Base-by-base conservation (phyloP, 2,329 filamentous ascomycete species). In the Claviceps pazoutovae region DNA sequence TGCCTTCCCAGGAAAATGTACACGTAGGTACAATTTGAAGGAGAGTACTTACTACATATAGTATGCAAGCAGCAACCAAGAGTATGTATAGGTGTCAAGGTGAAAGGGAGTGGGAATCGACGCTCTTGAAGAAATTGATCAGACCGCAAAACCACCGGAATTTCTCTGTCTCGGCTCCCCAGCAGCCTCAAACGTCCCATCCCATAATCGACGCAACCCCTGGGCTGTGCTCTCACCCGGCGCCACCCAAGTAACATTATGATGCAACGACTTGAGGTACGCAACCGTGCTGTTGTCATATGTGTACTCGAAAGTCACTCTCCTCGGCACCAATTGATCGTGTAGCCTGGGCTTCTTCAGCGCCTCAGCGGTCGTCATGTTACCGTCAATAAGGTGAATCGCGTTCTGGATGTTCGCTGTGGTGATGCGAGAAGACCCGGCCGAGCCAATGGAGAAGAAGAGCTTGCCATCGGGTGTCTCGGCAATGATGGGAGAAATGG, bases 341-440 rank as follows among this genome's bases (percentile, higher is more conserved):
- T 96, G 89, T 23, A 95, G 65, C 1, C 90, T 72, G 0, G 87
- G 86, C 54, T 77, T 66, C 0, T 76, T 78, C 0, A 95, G 68
- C 0, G 88, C 84, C 48, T 86, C 72, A 0, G 71, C 64, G 0
- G 80, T 71, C 0, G 74, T 80, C 69, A 88, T 69, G 3, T 68
- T 67, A 38, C 78, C 75, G 57, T 94, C 88, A 0, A 96, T 69
- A 0, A 89, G 76, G 58, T 89, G 76, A 61, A 87, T 81, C 4
- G 89, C 70, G 52, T 82, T 84, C 66, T 93, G 88, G n/a, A 89
- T 75, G 0, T 84, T 91, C 0, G 86, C 72, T 0, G 88, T 94
- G 60, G 88, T 91, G 65, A 95, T 95, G 3, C 87, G 76, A 43
- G 83, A 88, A 0, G 90, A 90, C 1, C 90, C 90, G 0, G 89